phyloP scores from a whole-genome alignment of 2,329 filamentous ascomycete species.

The Moelleriella libera region DNA sequence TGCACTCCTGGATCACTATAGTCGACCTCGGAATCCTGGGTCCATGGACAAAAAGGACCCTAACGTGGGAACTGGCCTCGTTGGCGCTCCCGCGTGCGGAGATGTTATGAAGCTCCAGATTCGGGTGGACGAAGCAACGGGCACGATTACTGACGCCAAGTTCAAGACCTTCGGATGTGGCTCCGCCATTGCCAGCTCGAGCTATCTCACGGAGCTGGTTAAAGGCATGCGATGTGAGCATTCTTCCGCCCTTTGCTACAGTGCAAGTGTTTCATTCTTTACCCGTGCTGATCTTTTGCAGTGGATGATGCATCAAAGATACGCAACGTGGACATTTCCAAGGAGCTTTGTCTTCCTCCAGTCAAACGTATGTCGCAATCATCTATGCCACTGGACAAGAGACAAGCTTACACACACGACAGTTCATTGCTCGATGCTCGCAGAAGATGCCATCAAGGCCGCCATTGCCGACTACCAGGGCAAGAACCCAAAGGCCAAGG shows the following conservation, averaged over 20 bases:
- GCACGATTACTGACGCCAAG: slow-evolving; percentile 86
- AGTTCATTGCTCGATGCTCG: slow-evolving; percentile 89
- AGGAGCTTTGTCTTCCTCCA: slow-evolving; percentile 80
- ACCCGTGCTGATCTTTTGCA: not conserved
- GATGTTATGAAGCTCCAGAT: slow-evolving; percentile 78
- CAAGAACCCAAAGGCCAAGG: slow-evolving; percentile 43
- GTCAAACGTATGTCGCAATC: slow-evolving; percentile 57
- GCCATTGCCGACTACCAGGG: slow-evolving; percentile 83
- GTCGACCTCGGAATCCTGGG: slow-evolving; percentile 39
- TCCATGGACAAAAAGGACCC: slow-evolving; percentile 56
- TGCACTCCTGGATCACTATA: slow-evolving; percentile 31
- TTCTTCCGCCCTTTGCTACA: not conserved
- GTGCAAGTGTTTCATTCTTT: too few relatives aligned
- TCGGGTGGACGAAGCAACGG: slow-evolving; percentile 74
- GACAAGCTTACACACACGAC: not conserved
- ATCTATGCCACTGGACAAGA: slow-evolving; percentile 11
- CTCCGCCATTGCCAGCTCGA: slow-evolving; percentile 75
- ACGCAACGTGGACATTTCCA: slow-evolving; percentile 95
- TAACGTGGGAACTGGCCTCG: slow-evolving; percentile 82
- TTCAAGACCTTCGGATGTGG: slow-evolving; percentile 98
- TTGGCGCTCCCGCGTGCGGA: slow-evolving; percentile 77
- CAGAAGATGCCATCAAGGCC: slow-evolving; percentile 83
- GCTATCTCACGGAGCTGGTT: slow-evolving; percentile 88
- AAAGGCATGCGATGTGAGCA: slow-evolving; percentile 60
- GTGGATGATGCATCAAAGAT: slow-evolving; percentile 85